Evolutionary conservation across 148 eudicot genomes (phyloP).

Genomic region (Fagopyrum tataricum): DNA sequence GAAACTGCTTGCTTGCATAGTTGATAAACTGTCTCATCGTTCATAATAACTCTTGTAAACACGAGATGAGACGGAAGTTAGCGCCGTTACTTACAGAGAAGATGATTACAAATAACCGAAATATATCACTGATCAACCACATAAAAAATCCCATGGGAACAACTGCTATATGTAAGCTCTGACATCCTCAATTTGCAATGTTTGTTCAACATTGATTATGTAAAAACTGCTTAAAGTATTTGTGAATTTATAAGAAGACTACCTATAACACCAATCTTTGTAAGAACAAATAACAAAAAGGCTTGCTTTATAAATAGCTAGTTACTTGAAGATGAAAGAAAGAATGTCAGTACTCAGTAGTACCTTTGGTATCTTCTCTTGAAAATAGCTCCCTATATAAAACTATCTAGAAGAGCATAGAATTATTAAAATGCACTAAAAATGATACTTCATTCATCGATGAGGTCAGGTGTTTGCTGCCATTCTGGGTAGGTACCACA

Average conservation of each 20-base stretch:
- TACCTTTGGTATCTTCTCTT: conserved; percentile 14
- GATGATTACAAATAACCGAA: neutral
- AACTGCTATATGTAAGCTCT: neutral
- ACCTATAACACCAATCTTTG: neutral
- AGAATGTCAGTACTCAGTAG: neutral
- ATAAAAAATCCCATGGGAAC: neutral
- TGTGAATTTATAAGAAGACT: too few species aligned
- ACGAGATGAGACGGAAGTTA: neutral
- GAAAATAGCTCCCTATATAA: conserved; percentile 13
- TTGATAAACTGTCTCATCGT: conserved; percentile 96
- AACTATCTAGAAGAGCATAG: too few species aligned
- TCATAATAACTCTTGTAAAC: conserved; percentile 81
- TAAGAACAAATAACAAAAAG: neutral
- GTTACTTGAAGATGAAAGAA: neutral
- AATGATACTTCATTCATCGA: too few species aligned
- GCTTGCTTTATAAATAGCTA: neutral
- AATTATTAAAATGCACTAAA: too few species aligned
- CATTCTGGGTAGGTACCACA: too few species aligned
- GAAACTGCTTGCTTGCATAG: conserved; percentile 95
- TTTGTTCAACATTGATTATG: neutral
- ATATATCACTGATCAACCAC: neutral
- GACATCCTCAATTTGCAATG: neutral
- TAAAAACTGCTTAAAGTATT: too few species aligned
- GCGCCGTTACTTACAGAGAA: neutral
- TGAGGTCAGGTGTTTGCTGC: too few species aligned